Conservation (phyloP, 495 filamentous ascomycete genomes). For the Annulohypoxylon stygium region DNA sequence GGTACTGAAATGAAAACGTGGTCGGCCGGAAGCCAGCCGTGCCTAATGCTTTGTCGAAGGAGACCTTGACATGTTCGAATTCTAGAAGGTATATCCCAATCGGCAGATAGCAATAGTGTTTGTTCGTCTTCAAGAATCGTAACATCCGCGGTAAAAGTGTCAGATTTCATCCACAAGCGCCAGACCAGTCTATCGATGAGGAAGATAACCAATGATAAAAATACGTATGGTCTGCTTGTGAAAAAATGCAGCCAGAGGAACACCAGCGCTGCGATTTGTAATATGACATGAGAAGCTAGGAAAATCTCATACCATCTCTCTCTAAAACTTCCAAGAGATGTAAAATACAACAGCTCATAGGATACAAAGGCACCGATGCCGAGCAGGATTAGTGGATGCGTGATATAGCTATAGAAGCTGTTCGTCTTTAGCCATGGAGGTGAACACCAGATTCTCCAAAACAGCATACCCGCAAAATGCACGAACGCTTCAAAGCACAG, state of each 20-base stretch:
- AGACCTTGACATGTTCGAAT: conserved; percentile 9
- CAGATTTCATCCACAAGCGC: conserved; percentile 62
- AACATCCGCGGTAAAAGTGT: conserved; percentile 59
- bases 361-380: conserved; percentile 64
- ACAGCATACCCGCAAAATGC: conserved; percentile 62
- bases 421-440: conserved; percentile 53
- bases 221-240: conserved; percentile 48
- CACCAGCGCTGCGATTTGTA: conserved; percentile 65
- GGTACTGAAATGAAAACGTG: conserved; percentile 72
- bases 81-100: conserved; percentile 53
- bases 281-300: conserved; percentile 66
- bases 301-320: conserved; percentile 69
- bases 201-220: conserved; percentile 62
- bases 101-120: conserved; percentile 62
- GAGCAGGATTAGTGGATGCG: conserved; percentile 55
- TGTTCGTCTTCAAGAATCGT: conserved; percentile 62
- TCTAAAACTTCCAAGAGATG: conserved; percentile 61
- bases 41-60: conserved; percentile 53
- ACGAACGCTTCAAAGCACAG: conserved; percentile 61
- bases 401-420: conserved; percentile 55
- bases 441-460: conserved; percentile 62
- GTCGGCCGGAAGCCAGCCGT: conserved; percentile 69
- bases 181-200: conserved; percentile 70
- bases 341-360: conserved; percentile 66
- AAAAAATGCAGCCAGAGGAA: conserved; percentile 68